Evolutionary conservation across 371 early-diverging fungal genomes (phyloP), one percentile per base, ranked within the genome.

Genomic region (Haplosporangium sp.): DNA sequence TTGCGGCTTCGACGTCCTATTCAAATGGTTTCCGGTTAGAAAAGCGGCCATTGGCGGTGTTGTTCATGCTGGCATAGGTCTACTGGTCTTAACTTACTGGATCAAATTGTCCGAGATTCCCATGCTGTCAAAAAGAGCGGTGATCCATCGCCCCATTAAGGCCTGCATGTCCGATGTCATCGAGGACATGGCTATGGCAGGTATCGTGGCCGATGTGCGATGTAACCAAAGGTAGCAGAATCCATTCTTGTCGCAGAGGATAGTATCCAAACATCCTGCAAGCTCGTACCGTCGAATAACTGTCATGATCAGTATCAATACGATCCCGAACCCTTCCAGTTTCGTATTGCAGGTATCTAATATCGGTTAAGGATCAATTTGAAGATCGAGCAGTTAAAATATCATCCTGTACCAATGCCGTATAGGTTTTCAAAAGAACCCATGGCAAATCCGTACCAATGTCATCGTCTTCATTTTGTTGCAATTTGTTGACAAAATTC

Each of bases 311-410:
- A 79, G 56, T 38, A 72, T 68, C 59, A 79, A 45, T 4, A 79
- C 79, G n/a, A 58, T 61, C 2, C 79, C 79, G 48, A 79, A 59
- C 5, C 73, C 73, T 37, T 79, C 79, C 38, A 79, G 47, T 23
- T 79, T 79, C 14, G 73, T 59, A 51, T 79, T 79, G 55, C 79
- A 79, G 18, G 79, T 72, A 23, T 79, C 79, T 77, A 67, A 12
- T 1, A 10, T 0, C 4, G 14, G 16, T 40, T 12, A 21, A 53
- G 8, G 41, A 40, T 41, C 11, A 23, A 29, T 42, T 14, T 55
- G 42, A 2, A 21, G 45, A 23, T 11, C 45, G 3, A 38, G 45
- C n/a, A 37, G 43, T 55, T 23, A 53, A 29, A 23, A 29, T 20
- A 18, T 13, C 8, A 5, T 8, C 7, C 18, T n/a, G 29, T 29